phyloP scores from a whole-genome alignment of 768 basidiomycete genomes.

The Harrya chromipes region DNA sequence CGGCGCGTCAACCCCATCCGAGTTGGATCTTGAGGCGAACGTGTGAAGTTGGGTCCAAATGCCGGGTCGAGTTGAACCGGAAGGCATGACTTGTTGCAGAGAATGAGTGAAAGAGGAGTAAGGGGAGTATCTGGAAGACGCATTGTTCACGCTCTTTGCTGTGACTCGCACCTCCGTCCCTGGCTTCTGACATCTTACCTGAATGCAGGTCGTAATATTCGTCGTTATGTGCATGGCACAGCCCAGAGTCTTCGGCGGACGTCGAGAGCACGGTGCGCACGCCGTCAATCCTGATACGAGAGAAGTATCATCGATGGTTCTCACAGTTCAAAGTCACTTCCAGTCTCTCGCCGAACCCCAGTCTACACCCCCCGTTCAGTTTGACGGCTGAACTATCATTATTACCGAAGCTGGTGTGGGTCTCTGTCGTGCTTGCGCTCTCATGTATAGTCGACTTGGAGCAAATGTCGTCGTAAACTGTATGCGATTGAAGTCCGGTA shows the following conservation, averaged over 20 bases:
- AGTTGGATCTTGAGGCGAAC: no score
- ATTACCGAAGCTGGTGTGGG: slow-evolving; percentile 95
- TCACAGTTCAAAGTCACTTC: slow-evolving; percentile 59
- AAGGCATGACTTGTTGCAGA: slow-evolving; percentile 89
- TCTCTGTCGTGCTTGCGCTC: slow-evolving; percentile 87
- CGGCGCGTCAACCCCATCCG: no score
- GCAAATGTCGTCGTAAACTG: slow-evolving; percentile 95
- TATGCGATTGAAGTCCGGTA: slow-evolving; percentile 88
- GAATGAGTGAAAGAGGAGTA: slow-evolving; percentile 89
- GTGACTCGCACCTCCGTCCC: slow-evolving; percentile 39
- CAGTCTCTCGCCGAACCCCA: slow-evolving; percentile 66
- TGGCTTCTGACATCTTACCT: not conserved
- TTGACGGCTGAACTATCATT: slow-evolving; percentile 87
- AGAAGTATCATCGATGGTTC: not conserved
- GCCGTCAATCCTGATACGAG: slow-evolving; percentile 1
- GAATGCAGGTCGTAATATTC: slow-evolving; percentile 48
- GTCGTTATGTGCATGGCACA: slow-evolving; percentile 35
- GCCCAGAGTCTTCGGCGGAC: slow-evolving; percentile 66
- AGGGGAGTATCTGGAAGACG: slow-evolving; percentile 85
- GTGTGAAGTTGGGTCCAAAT: no score
- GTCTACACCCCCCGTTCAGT: slow-evolving; percentile 66
- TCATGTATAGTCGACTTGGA: slow-evolving; percentile 89
- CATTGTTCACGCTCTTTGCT: slow-evolving; percentile 94
- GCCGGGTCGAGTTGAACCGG: no score
- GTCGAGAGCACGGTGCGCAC: slow-evolving; percentile 49